These are phyloP conservation scores for Paxillus rubicundulus DNA, from an alignment of 768 basidiomycete genomes.

Conservation along the genomic window DNA sequence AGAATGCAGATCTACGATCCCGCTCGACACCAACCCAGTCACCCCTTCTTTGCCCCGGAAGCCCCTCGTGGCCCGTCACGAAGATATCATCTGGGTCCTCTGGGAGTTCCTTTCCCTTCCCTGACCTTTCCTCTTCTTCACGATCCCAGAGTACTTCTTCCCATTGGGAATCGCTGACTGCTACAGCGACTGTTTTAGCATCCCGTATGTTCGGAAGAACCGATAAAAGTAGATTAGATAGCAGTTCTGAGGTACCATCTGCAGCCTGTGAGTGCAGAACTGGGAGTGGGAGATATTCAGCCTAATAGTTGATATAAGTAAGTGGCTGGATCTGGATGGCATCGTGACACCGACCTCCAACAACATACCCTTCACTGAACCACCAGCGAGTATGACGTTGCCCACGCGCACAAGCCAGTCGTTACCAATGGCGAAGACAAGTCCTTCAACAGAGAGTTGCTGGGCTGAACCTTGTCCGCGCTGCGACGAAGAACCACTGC, in stretches of 20 bases:
- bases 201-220: slow-evolving; percentile 71
- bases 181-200: slow-evolving; percentile 74
- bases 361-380: slow-evolving; percentile 79
- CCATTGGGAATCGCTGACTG: slow-evolving; percentile 76
- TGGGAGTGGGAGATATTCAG: slow-evolving; percentile 79
- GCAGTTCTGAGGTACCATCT: slow-evolving; percentile 68
- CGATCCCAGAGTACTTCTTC: slow-evolving; percentile 77
- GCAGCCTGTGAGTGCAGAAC: slow-evolving; percentile 59
- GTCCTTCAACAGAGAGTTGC: slow-evolving; percentile 72
- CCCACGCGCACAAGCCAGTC: slow-evolving; percentile 83
- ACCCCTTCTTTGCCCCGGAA: slow-evolving; percentile 45
- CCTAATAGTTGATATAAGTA: slow-evolving; percentile 40
- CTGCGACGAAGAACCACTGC: slow-evolving; percentile 36
- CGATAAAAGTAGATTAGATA: slow-evolving; percentile 73
- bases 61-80: slow-evolving; percentile 57
- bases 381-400: slow-evolving; percentile 73
- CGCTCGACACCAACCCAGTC: slow-evolving; percentile 81
- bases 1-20: slow-evolving; percentile 74
- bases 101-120: slow-evolving; percentile 18
- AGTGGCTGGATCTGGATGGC: background rate
- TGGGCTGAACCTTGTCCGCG: slow-evolving; percentile 51
- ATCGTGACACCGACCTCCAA: slow-evolving; percentile 55
- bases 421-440: slow-evolving; percentile 70
- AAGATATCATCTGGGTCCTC: slow-evolving; percentile 53
- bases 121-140: slow-evolving; percentile 53